Base-by-base conservation (phyloP, 441 rosid genomes). In the Capsella rubella region DNA sequence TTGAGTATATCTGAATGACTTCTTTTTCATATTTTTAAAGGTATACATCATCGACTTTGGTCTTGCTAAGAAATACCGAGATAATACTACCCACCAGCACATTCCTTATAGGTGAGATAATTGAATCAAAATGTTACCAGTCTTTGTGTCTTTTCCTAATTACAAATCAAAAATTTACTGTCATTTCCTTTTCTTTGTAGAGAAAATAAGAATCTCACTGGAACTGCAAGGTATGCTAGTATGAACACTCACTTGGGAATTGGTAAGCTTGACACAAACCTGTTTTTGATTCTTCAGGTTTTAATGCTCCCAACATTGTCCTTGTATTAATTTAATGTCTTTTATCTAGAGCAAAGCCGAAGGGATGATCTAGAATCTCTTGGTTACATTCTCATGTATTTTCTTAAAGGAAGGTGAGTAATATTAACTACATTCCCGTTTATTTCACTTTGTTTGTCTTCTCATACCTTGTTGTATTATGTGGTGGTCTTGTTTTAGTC, bases 221-320 rank as follows among this genome's bases (percentile, higher is more conserved):
- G 99, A 70, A 95, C 99, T 77, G 97, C 98, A 56, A 91, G 99
- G 88, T 95, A 92, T 87, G 98, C 98, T 25, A 95, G 99, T 89
- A 92, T 91, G 97, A 95, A 90, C 61, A 95, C 98, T 74, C 99
- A 95, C 82, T 90, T 95, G 63, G 99, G 99, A 66, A 95, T 95
- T 78, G 99, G 99, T 92, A 83, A 61, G 71, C 60, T 62, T 55
- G 2, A n/a, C 14, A 21, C 3, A 37, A 28, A 59, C 45, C 45
- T n/a, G 21, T 45, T n/a, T 2, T 47, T 1, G 14, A 6, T 8
- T 28, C n/a, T 29, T 29, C 6, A 1, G 12, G 4, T 32, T 51
- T 3, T 28, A 40, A 1, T 49, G 4, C 21, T 25, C 12, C 1
- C 9, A 29, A 25, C 66, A 34, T 27, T 75, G 0, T 59, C 9